Percentiles rank a stretch among this genome's conserved stretches.
These are phyloP conservation scores for Corchorus olitorius DNA, from an alignment of 345 rosid species.

Conservation along the genomic window DNA sequence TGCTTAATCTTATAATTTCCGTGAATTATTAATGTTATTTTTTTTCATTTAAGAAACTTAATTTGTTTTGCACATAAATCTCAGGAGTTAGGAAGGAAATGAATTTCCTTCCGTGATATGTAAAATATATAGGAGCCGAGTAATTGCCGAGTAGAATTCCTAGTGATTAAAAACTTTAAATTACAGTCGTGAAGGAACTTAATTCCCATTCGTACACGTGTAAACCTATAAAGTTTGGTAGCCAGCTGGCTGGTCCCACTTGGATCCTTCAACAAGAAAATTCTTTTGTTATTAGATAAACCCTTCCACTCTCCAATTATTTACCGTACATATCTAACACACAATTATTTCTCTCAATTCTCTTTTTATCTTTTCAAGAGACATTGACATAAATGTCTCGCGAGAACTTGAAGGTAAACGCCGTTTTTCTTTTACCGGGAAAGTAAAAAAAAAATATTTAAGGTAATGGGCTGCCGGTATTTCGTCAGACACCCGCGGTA, in stretches of 20 bases:
- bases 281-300: conserved; percentile 6
- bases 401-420: conserved; percentile 29
- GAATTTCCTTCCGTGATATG: neutral
- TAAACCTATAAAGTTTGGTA: conserved; percentile 33
- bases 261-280: conserved; percentile 12
- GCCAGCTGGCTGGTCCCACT: conserved; percentile 51
- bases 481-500: conserved; percentile 49
- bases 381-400: conserved; percentile 33
- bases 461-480: conserved; percentile 38
- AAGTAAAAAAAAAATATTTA: neutral
- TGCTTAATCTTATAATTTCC: neutral
- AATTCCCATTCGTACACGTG: conserved; percentile 65
- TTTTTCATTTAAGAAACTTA: too few species aligned
- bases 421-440: conserved; percentile 41
- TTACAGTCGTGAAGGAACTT: conserved; percentile 47
- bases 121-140: conserved; percentile 13
- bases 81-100: too few species aligned
- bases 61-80: too few species aligned
- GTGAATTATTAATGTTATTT: too few species aligned
- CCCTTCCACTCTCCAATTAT: conserved; percentile 12
- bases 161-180: conserved; percentile 25
- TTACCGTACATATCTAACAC: conserved; percentile 24
- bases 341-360: neutral
- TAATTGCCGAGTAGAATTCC: conserved; percentile 18
- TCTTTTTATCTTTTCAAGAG: neutral